A percentile compares a stretch with the other conserved stretches of the same genome.
Conservation (phyloP, 31 red algal genomes). For the Porphyra umbilicalis region DNA sequence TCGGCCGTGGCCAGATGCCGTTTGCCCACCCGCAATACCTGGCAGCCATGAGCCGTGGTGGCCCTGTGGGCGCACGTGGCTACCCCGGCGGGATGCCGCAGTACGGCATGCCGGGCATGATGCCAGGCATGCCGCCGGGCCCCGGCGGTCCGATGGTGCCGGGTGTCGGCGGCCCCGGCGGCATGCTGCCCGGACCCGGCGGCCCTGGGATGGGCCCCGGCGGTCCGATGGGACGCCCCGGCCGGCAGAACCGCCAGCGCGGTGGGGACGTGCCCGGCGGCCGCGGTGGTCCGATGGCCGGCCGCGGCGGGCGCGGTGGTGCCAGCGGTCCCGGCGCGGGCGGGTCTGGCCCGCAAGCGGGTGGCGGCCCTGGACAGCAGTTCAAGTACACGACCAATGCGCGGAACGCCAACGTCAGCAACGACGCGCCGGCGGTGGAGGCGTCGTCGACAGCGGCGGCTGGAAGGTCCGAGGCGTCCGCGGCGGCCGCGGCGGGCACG, state of each 20-base stretch:
- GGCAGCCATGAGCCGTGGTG: conserved; percentile 26
- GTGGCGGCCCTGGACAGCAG: conserved; percentile 27
- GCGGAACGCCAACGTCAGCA: conserved; percentile 44
- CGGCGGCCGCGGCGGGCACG: conserved; percentile 5
- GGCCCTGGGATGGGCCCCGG: background rate
- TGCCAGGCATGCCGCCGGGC: background rate
- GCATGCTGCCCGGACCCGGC: background rate
- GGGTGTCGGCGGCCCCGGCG: background rate
- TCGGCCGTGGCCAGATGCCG: conserved; percentile 10
- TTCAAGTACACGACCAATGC: conserved; percentile 69
- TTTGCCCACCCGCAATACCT: conserved; percentile 46
- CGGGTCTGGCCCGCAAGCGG: conserved; percentile 9
- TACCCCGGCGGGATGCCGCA: conserved; percentile 13
- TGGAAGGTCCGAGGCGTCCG: conserved; percentile 6
- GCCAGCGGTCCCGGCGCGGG: conserved; percentile 7
- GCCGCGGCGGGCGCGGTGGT: conserved; percentile 5
- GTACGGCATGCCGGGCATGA: conserved; percentile 13
- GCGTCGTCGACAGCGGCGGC: conserved; percentile 25
- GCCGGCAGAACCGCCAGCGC: conserved; percentile 60
- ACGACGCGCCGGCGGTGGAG: conserved; percentile 5
- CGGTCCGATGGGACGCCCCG: background rate
- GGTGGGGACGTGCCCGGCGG: conserved; percentile 30
- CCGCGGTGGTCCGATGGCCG: conserved; percentile 16
- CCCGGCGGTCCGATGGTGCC: background rate
- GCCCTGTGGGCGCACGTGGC: conserved; percentile 20